Evolutionary conservation across 495 filamentous ascomycete species (phyloP).

Genomic region (Neurospora tetrasperma): DNA sequence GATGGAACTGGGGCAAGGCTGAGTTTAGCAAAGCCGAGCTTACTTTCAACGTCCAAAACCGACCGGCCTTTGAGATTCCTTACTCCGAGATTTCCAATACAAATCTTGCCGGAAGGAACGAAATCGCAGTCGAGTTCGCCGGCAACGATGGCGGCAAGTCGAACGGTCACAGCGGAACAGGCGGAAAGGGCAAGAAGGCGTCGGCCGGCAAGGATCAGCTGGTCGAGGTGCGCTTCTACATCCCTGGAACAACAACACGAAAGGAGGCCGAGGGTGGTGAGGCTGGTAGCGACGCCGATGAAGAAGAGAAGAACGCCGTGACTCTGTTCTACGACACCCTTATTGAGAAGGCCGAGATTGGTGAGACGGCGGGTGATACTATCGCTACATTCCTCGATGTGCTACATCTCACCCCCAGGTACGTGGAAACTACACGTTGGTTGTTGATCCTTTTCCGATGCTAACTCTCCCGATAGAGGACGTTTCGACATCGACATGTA

Average conservation of each 20-base stretch:
- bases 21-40: constrained; percentile 95
- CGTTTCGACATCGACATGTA: constrained; percentile 99
- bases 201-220: constrained; percentile 83
- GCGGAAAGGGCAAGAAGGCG: constrained; percentile 76
- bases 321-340: constrained; percentile 93
- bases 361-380: constrained; percentile 93
- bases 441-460: background rate
- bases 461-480: constrained; percentile 54
- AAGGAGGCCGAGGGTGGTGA: constrained; percentile 73
- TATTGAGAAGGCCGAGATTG: constrained; percentile 98
- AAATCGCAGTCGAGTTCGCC: constrained; percentile 91
- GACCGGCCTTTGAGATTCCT: constrained; percentile 93
- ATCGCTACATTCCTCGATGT: constrained; percentile 96
- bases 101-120: constrained; percentile 94
- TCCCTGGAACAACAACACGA: constrained; percentile 80
- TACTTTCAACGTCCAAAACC: constrained; percentile 91
- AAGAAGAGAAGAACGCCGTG: constrained; percentile 84
- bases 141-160: constrained; percentile 55
- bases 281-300: constrained; percentile 55
- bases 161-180: constrained; percentile 67
- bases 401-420: constrained; percentile 93
- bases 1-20: constrained; percentile 99
- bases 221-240: constrained; percentile 98
- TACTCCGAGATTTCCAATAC: constrained; percentile 98
- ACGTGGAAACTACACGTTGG: constrained; percentile 19